Evolutionary conservation across 805 yeast genomes (phyloP).

Genomic region (Torulaspora maleeae): DNA sequence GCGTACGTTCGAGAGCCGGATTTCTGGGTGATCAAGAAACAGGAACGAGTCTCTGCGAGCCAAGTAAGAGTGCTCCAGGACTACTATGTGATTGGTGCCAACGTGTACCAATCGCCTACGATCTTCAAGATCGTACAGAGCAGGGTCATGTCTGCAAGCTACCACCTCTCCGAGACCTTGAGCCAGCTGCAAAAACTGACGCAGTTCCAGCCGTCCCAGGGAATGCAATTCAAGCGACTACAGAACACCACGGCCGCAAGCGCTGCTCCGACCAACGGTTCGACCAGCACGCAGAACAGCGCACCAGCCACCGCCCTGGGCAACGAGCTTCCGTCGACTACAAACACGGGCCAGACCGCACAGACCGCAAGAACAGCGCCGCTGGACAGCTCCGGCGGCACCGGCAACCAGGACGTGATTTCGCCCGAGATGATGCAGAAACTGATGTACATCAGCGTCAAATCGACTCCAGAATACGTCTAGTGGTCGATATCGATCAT

Average conservation of each 20-base stretch:
- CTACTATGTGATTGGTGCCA: conserved; percentile 86
- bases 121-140: conserved; percentile 68
- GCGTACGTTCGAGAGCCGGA: conserved; percentile 80
- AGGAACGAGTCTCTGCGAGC: conserved; percentile 51
- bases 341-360: conserved; percentile 12
- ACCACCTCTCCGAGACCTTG: conserved; percentile 44
- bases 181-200: conserved; percentile 45
- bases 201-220: conserved; percentile 55
- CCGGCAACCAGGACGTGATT: conserved; percentile 14
- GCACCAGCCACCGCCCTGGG: conserved; percentile 14
- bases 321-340: conserved; percentile 10
- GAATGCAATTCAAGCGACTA: conserved; percentile 34
- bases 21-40: conserved; percentile 86
- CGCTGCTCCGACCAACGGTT: conserved; percentile 6
- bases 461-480: conserved; percentile 33
- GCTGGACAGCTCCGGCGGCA: conserved; percentile 10
- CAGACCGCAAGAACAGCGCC: conserved; percentile 15
- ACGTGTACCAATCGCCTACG: conserved; percentile 85
- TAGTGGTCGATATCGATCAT: conserved; percentile 7
- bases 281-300: conserved; percentile 12
- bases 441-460: conserved; percentile 31
- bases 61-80: conserved; percentile 51
- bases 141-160: conserved; percentile 51
- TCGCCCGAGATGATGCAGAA: conserved; percentile 33
- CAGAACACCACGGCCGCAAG: conserved; percentile 7